These are phyloP conservation scores for Cystofilobasidium macerans DNA, from an alignment of 768 basidiomycete genomes.

Conservation along the genomic window DNA sequence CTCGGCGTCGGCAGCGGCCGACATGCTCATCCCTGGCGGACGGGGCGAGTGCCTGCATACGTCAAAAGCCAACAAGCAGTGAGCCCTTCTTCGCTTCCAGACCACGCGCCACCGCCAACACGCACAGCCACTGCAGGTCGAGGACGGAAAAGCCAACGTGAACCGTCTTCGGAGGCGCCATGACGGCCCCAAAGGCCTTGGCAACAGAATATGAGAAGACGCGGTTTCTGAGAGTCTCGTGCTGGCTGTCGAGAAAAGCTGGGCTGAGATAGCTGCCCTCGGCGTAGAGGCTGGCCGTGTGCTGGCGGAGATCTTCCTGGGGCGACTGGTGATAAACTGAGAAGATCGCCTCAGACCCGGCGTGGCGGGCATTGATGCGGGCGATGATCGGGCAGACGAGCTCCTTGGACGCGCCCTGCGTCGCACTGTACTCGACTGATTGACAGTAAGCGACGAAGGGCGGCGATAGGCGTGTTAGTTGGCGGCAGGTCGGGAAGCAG, in stretches of 20 bases:
- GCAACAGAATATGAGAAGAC: constrained; percentile 28
- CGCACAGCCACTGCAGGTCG: constrained; percentile 31
- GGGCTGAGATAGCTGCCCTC: constrained; percentile 20
- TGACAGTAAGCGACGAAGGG: not conserved
- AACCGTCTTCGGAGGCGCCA: constrained; percentile 28
- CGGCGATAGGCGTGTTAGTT: too few relatives aligned
- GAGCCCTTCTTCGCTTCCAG: not conserved
- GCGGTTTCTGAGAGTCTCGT: constrained; percentile 19
- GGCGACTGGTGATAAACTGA: not conserved
- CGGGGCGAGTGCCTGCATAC: not conserved
- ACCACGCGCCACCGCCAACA: constrained; percentile 1
- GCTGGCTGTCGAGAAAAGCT: constrained; percentile 8
- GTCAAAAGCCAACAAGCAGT: not conserved
- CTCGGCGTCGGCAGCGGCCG: constrained; percentile 30
- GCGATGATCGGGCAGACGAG: constrained; percentile 15
- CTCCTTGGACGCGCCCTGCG: constrained; percentile 22
- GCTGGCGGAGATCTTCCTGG: constrained; percentile 26
- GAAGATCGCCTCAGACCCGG: not conserved
- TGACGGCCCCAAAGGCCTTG: constrained; percentile 27
- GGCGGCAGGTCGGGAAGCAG: too few relatives aligned
- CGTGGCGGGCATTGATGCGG: constrained; percentile 13
- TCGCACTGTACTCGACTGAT: constrained; percentile 30
- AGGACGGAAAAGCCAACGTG: constrained; percentile 30
- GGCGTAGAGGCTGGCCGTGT: constrained; percentile 25
- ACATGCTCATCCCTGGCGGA: not conserved